Conservation (phyloP, 2,329 filamentous ascomycete genomes). For the Diaporthe aspalathi region DNA sequence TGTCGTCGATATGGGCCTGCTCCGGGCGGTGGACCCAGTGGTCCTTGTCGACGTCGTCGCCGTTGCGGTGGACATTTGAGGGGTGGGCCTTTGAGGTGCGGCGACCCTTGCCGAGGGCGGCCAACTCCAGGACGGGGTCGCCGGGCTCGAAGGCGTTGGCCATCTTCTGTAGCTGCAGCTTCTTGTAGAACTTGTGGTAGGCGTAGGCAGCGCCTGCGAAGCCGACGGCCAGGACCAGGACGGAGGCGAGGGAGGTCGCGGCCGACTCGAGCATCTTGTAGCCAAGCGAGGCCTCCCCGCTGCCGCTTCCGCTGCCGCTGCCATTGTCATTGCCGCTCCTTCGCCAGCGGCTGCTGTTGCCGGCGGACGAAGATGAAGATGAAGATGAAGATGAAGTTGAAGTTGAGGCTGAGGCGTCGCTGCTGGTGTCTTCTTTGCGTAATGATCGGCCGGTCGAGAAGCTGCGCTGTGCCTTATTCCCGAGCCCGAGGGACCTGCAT, state of each 20-base stretch:
- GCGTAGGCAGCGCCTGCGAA: conserved; percentile 76
- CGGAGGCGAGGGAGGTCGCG: conserved; percentile 80
- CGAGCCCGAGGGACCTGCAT: conserved; percentile 6
- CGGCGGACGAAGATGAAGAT: not conserved
- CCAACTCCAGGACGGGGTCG: conserved; percentile 87
- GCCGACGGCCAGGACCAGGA: conserved; percentile 75
- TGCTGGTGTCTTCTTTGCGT: conserved; percentile 8
- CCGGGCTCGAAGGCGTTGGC: conserved; percentile 90
- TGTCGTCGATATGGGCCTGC: conserved; percentile 83
- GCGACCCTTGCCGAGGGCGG: conserved; percentile 69
- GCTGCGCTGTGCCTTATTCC: conserved; percentile 6
- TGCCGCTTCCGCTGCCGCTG: not conserved
- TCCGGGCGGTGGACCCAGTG: conserved; percentile 89
- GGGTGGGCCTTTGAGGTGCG: conserved; percentile 54
- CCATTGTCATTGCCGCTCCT: not conserved
- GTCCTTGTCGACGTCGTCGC: conserved; percentile 56
- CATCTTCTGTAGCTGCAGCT: conserved; percentile 91
- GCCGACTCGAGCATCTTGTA: conserved; percentile 79
- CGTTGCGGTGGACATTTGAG: conserved; percentile 16
- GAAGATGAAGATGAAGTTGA: no score
- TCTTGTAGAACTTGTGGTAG: conserved; percentile 89
- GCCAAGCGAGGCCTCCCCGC: conserved; percentile 53
- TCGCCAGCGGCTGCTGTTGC: conserved; percentile 29
- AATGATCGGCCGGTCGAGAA: conserved; percentile 30
- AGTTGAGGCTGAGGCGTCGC: not conserved